Conservation (phyloP, 495 filamentous ascomycete species). For the Daldinia loculata region DNA sequence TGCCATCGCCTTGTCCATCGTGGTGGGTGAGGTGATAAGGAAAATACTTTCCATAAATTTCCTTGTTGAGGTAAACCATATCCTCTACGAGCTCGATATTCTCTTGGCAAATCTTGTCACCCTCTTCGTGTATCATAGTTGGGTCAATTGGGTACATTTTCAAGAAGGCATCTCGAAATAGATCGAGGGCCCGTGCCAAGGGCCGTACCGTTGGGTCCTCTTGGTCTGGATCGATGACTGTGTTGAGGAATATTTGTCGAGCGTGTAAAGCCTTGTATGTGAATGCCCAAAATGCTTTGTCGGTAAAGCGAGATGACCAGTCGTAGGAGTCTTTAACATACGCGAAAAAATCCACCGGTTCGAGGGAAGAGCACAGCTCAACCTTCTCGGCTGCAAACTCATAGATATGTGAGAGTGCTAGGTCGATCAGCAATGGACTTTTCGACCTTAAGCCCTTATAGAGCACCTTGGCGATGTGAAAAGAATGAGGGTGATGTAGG, state of each 20-base stretch:
- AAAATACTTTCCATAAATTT: slow-evolving; percentile 17
- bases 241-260: slow-evolving; percentile 23
- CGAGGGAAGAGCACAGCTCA: no score
- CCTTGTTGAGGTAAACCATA: not conserved
- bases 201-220: not conserved
- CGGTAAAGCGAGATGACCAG: slow-evolving; percentile 13
- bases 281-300: slow-evolving; percentile 38
- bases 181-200: slow-evolving; percentile 22
- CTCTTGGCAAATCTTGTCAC: slow-evolving; percentile 7
- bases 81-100: slow-evolving; percentile 24
- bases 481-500: no score
- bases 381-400: no score
- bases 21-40: slow-evolving; percentile 10
- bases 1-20: slow-evolving; percentile 24
- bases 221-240: not conserved
- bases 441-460: no score
- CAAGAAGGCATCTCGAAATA: slow-evolving; percentile 19
- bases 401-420: no score
- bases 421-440: no score
- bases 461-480: no score
- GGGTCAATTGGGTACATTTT: not conserved
- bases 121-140: not conserved
- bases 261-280: slow-evolving; percentile 41
- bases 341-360: slow-evolving; percentile 25
- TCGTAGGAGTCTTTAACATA: slow-evolving; percentile 20